A percentile compares a stretch with the other conserved stretches of the same genome.
Evolutionary conservation across 164 flowering plant genomes (phyloP).

Genomic region (Liquidambar formosana): DNA sequence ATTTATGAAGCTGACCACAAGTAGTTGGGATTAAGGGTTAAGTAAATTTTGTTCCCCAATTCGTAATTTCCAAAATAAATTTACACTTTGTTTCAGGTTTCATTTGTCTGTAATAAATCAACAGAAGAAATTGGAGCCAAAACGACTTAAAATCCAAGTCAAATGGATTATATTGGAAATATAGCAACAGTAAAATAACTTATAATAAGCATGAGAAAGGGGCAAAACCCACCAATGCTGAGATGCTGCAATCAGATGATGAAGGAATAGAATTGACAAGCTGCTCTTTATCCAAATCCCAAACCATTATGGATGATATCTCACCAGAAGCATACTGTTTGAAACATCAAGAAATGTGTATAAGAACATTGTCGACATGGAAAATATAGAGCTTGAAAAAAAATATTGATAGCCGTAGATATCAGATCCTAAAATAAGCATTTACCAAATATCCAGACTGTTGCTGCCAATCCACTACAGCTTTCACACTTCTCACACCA

Average conservation of each 20-base stretch:
- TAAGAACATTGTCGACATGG: neutral
- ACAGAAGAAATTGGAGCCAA: neutral
- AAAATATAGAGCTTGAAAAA: neutral
- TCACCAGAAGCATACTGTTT: conserved; percentile 88
- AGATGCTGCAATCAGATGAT: conserved; percentile 69
- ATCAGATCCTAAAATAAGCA: neutral
- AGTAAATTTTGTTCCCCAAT: no score
- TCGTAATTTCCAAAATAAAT: no score
- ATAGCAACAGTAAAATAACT: no score
- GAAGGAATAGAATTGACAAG: conserved; percentile 68
- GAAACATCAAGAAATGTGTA: conserved; percentile 6
- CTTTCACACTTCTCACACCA: conserved; percentile 68
- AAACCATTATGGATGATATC: conserved; percentile 74
- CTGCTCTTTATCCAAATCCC: conserved; percentile 97
- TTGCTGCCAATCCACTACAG: conserved; percentile 99
- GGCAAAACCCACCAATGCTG: conserved; percentile 68
- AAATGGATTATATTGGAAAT: no score
- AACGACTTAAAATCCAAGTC: no score
- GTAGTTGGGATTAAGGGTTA: no score
- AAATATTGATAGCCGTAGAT: neutral
- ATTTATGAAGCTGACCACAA: no score
- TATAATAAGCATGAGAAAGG: neutral
- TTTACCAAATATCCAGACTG: conserved; percentile 92
- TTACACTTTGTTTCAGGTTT: neutral
- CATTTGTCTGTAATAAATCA: neutral